phyloP scores from a whole-genome alignment of 768 basidiomycete species.

The Termitomyces sp. region DNA sequence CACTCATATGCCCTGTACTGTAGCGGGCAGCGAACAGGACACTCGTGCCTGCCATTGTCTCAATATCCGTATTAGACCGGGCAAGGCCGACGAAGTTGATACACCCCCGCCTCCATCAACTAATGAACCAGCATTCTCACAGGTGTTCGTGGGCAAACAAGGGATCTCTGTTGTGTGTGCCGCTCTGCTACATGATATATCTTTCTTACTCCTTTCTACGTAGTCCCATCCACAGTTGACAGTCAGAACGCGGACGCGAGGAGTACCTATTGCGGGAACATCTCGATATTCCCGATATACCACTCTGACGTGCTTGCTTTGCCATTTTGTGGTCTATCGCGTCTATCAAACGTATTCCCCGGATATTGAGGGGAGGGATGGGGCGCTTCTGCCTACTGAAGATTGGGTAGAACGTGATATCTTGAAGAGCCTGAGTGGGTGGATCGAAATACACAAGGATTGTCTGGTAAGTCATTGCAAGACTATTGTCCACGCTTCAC shows the following conservation, averaged over 20 bases:
- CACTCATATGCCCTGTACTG: conserved; percentile 25
- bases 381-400: conserved; percentile 61
- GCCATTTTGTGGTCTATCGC: conserved; percentile 61
- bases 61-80: conserved; percentile 53
- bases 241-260: conserved; percentile 50
- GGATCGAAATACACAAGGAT: conserved; percentile 64
- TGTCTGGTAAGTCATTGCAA: conserved; percentile 53
- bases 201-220: conserved; percentile 8
- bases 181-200: conserved; percentile 2
- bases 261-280: conserved; percentile 34
- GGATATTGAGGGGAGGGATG: conserved; percentile 56
- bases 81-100: conserved; percentile 24
- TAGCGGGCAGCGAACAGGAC: conserved; percentile 14
- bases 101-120: conserved; percentile 28
- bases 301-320: conserved; percentile 64
- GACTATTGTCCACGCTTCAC: conserved; percentile 5
- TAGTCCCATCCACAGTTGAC: conserved; percentile 70
- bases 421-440: conserved; percentile 61
- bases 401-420: conserved; percentile 75
- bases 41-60: conserved; percentile 63
- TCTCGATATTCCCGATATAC: conserved; percentile 53
- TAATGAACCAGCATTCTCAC: conserved; percentile 37
- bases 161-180: conserved; percentile 60
- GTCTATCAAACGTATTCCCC: conserved; percentile 53
- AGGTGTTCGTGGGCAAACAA: conserved; percentile 59